phyloP scores from a whole-genome alignment of 2,329 filamentous ascomycete genomes.

The Fusarium sp. region DNA sequence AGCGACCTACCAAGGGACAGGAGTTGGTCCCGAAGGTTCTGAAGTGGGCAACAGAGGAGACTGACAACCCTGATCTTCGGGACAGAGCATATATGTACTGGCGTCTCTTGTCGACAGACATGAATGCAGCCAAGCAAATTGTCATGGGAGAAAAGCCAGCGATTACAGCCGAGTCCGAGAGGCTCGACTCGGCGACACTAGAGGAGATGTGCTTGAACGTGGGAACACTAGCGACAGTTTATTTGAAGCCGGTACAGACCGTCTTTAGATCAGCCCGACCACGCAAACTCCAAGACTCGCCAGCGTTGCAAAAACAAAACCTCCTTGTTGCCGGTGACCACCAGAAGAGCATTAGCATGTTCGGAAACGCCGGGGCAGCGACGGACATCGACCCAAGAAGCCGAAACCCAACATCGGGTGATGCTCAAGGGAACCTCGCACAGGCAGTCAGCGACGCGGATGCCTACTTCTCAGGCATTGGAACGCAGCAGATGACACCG shows the following conservation, averaged over 20 bases:
- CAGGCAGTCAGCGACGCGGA: slow-evolving; percentile 87
- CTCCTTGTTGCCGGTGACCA: slow-evolving; percentile 66
- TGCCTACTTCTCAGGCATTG: slow-evolving; percentile 86
- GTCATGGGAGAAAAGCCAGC: slow-evolving; percentile 98
- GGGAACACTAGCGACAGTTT: slow-evolving; percentile 95
- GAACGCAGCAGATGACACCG: slow-evolving; percentile 77
- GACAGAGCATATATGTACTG: slow-evolving; percentile 99
- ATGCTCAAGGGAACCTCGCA: slow-evolving; percentile 65
- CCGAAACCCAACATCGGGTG: slow-evolving; percentile 44
- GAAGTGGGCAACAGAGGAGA: slow-evolving; percentile 99
- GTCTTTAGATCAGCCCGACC: slow-evolving; percentile 93
- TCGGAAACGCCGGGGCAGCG: slow-evolving; percentile 65
- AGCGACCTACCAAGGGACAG: slow-evolving; percentile 93
- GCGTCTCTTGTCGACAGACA: slow-evolving; percentile 93
- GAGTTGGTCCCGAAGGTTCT: slow-evolving; percentile 93
- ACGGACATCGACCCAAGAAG: slow-evolving; percentile 63
- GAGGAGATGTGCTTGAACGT: slow-evolving; percentile 98
- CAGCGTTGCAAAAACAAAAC: slow-evolving; percentile 82
- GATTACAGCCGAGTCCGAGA: slow-evolving; percentile 96
- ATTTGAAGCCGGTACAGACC: slow-evolving; percentile 96
- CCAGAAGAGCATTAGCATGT: slow-evolving; percentile 71
- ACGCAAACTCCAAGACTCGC: slow-evolving; percentile 81
- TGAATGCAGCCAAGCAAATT: slow-evolving; percentile 84
- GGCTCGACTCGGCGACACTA: slow-evolving; percentile 87
- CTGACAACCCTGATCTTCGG: slow-evolving; percentile 96